Percentiles rank a stretch among this genome's conserved stretches.
These are phyloP conservation scores for Aphanocladium album DNA, from an alignment of 2,329 filamentous ascomycete species.

Conservation along the genomic window DNA sequence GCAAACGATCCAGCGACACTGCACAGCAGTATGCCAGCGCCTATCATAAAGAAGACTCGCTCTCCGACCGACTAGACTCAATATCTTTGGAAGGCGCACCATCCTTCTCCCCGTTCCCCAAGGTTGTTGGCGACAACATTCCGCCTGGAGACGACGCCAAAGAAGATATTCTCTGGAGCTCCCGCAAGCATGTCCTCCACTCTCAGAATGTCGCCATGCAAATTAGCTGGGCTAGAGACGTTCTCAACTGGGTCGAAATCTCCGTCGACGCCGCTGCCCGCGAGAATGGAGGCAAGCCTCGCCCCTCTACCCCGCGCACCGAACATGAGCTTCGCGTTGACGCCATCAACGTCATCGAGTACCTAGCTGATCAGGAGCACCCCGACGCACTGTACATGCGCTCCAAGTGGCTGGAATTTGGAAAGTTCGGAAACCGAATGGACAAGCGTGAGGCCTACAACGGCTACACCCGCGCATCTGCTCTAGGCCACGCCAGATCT, in stretches of 20 bases:
- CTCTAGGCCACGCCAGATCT: slow-evolving; percentile 79
- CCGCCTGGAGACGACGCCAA: slow-evolving; percentile 92
- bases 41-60: slow-evolving; percentile 34
- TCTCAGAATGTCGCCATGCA: slow-evolving; percentile 96
- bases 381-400: slow-evolving; percentile 91
- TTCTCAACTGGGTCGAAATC: slow-evolving; percentile 82
- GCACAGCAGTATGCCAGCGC: slow-evolving; percentile 20
- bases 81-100: slow-evolving; percentile 53
- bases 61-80: slow-evolving; percentile 32
- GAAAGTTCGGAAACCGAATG: slow-evolving; percentile 82
- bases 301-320: slow-evolving; percentile 74
- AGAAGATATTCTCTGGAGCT: slow-evolving; percentile 81
- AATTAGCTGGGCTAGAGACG: slow-evolving; percentile 92
- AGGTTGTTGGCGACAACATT: slow-evolving; percentile 79
- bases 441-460: slow-evolving; percentile 94
- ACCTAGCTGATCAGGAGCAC: slow-evolving; percentile 85
- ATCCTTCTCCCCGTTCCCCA: slow-evolving; percentile 88
- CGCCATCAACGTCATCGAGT: slow-evolving; percentile 85
- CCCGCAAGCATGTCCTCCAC: slow-evolving; percentile 76
- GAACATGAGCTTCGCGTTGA: slow-evolving; percentile 86
- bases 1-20: neutral
- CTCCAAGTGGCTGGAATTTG: slow-evolving; percentile 97
- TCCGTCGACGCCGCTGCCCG: slow-evolving; percentile 71
- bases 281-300: slow-evolving; percentile 46
- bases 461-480: slow-evolving; percentile 79